Evolutionary conservation across 352 stramenopile species (phyloP).

Genomic region (Phytophthora gonapodyides): DNA sequence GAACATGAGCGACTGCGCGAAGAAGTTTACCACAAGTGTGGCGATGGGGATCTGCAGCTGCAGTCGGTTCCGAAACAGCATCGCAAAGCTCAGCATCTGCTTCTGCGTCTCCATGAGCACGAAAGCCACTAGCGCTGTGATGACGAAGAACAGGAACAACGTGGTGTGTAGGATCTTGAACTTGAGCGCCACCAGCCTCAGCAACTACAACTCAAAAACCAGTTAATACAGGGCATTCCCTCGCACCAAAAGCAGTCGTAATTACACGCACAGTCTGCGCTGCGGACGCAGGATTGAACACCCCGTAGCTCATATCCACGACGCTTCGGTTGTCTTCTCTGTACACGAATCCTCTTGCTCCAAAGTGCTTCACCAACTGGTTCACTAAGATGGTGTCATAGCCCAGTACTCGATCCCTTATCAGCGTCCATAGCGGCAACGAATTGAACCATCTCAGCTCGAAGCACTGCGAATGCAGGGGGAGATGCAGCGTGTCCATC

Average conservation of each 20-base stretch:
- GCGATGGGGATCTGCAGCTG: slow-evolving; percentile 69
- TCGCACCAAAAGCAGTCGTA: neutral
- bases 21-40: slow-evolving; percentile 87
- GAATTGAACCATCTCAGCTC: slow-evolving; percentile 43
- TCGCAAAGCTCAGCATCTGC: slow-evolving; percentile 93
- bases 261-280: slow-evolving; percentile 36
- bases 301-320: slow-evolving; percentile 73
- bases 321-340: slow-evolving; percentile 59
- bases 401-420: slow-evolving; percentile 60
- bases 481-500: slow-evolving; percentile 47
- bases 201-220: slow-evolving; percentile 22
- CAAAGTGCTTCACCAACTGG: slow-evolving; percentile 77
- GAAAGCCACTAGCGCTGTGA: slow-evolving; percentile 93
- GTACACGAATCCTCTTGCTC: slow-evolving; percentile 67
- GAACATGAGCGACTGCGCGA: slow-evolving; percentile 93
- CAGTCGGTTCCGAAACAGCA: slow-evolving; percentile 86
- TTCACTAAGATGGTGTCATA: slow-evolving; percentile 95
- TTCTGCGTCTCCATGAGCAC: slow-evolving; percentile 94
- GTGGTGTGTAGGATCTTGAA: slow-evolving; percentile 90
- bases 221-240: slow-evolving; percentile 9
- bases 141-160: slow-evolving; percentile 94
- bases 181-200: slow-evolving; percentile 74
- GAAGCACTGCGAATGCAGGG: slow-evolving; percentile 54
- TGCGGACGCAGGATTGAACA: slow-evolving; percentile 47
- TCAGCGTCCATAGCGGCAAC: slow-evolving; percentile 45